Percentiles rank a stretch among this genome's conserved stretches.
phyloP scores from a whole-genome alignment of 768 basidiomycete genomes.

The Scleroderma citrinum region DNA sequence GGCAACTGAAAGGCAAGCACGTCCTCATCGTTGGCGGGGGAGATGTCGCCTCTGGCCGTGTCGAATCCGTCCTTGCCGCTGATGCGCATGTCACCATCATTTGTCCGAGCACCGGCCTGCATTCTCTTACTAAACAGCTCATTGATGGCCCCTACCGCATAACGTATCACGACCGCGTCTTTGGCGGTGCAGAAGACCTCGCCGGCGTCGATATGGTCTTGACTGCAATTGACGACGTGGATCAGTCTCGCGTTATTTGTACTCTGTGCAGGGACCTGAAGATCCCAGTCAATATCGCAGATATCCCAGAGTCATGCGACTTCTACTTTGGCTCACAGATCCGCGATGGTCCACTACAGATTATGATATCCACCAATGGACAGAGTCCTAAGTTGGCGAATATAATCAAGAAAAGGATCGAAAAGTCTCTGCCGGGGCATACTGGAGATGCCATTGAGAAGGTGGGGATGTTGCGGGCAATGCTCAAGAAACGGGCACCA shows the following conservation, averaged over 20 bases:
- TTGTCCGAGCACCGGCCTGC: slow-evolving; percentile 61
- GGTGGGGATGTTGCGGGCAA: slow-evolving; percentile 68
- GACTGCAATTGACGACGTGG: slow-evolving; percentile 84
- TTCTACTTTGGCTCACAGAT: slow-evolving; percentile 98
- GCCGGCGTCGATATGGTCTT: slow-evolving; percentile 78
- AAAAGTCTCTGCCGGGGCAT: slow-evolving; percentile 58
- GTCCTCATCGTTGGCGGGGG: slow-evolving; percentile 95
- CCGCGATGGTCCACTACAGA: slow-evolving; percentile 83
- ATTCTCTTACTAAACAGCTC: slow-evolving; percentile 49
- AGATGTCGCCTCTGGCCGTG: slow-evolving; percentile 81
- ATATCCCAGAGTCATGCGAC: slow-evolving; percentile 93
- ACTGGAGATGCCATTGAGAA: slow-evolving; percentile 75
- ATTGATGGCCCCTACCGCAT: slow-evolving; percentile 45
- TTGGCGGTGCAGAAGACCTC: slow-evolving; percentile 60
- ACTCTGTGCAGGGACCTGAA: slow-evolving; percentile 55
- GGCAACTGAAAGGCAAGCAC: slow-evolving; percentile 79
- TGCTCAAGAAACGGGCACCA: slow-evolving; percentile 73
- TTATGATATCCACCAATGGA: slow-evolving; percentile 95
- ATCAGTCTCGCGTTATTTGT: slow-evolving; percentile 67
- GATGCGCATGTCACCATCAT: slow-evolving; percentile 77
- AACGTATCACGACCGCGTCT: slow-evolving; percentile 66
- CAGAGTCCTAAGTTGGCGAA: slow-evolving; percentile 88
- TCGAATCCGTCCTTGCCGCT: slow-evolving; percentile 78
- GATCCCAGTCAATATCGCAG: slow-evolving; percentile 93
- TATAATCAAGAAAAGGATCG: slow-evolving; percentile 66